These are phyloP conservation scores for Periglandula ipomoeae DNA, from an alignment of 2,329 filamentous ascomycete genomes.

Conservation along the genomic window DNA sequence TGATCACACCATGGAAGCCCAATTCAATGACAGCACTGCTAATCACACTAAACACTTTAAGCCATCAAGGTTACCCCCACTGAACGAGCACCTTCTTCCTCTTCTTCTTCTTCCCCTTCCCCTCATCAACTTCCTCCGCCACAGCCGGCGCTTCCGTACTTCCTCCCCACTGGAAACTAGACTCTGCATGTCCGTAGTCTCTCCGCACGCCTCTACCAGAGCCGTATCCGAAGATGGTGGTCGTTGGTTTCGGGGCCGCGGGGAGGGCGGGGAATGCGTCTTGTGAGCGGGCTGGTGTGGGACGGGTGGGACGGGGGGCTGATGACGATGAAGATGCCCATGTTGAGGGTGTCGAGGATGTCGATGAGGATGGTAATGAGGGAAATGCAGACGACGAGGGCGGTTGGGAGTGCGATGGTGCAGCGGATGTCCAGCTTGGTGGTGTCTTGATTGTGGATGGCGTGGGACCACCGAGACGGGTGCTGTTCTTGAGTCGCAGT, in stretches of 20 bases:
- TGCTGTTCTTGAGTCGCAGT: constrained; percentile 51
- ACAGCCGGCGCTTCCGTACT: constrained; percentile 15
- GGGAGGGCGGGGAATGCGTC: constrained; percentile 81
- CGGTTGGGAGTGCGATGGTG: neutral
- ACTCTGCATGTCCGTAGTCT: constrained; percentile 39
- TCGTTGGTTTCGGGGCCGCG: constrained; percentile 59
- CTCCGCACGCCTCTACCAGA: constrained; percentile 42
- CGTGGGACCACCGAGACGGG: constrained; percentile 30
- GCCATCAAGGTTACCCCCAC: constrained; percentile 37
- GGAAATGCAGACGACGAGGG: constrained; percentile 32
- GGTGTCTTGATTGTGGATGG: constrained; percentile 8
- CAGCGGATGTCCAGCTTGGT: constrained; percentile 1
- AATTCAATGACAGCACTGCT: no score
- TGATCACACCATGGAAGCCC: no score
- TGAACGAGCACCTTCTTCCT: constrained; percentile 53
- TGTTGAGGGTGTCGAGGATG: constrained; percentile 15
- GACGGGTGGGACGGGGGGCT: constrained; percentile 28
- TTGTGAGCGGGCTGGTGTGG: constrained; percentile 21
- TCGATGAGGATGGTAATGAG: constrained; percentile 26
- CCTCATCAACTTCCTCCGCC: constrained; percentile 19
- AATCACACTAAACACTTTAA: neutral
- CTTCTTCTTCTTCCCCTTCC: constrained; percentile 47
- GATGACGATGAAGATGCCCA: constrained; percentile 24
- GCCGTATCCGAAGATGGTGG: constrained; percentile 54
- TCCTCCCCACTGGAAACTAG: constrained; percentile 45